Evolutionary conservation across 2,329 filamentous ascomycete genomes (phyloP).

Genomic region (Aspergillus amoenus): DNA sequence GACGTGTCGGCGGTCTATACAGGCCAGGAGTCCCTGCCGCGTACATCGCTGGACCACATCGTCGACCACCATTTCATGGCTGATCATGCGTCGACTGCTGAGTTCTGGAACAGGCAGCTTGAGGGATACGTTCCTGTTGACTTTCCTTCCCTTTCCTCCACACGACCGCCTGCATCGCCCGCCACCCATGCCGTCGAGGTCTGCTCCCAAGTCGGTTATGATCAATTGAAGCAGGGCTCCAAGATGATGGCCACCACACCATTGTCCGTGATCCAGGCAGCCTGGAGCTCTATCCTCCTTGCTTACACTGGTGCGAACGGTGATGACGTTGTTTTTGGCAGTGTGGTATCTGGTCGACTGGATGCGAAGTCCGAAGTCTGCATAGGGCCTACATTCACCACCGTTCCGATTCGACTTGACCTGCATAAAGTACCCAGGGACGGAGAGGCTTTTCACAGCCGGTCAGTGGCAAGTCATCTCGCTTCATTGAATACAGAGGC

Average conservation of each 20-base stretch:
- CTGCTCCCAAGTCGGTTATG: slow-evolving; percentile 19
- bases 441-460: slow-evolving; percentile 17
- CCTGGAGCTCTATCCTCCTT: slow-evolving; percentile 35
- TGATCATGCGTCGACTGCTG: slow-evolving; percentile 17
- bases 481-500: slow-evolving; percentile 23
- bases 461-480: slow-evolving; percentile 24
- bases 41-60: slow-evolving; percentile 26
- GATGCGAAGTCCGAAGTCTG: slow-evolving; percentile 24
- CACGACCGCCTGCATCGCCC: too few relatives aligned
- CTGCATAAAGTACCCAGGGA: slow-evolving; percentile 17
- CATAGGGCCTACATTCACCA: slow-evolving; percentile 37
- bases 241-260: slow-evolving; percentile 30
- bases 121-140: slow-evolving; percentile 18
- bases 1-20: slow-evolving; percentile 28
- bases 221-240: slow-evolving; percentile 31
- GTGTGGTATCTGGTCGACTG: slow-evolving; percentile 33
- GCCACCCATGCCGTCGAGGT: slow-evolving; percentile 21
- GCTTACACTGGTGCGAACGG: slow-evolving; percentile 34
- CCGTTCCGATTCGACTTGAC: slow-evolving; percentile 31
- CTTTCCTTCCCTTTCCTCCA: slow-evolving; percentile 25
- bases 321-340: slow-evolving; percentile 37
- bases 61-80: slow-evolving; percentile 27
- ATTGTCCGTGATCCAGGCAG: slow-evolving; percentile 36
- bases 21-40: slow-evolving; percentile 4
- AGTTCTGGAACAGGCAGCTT: slow-evolving; percentile 24